Evolutionary conservation across 176 grass and related monocot species (phyloP).

Genomic region (Phoenix dactylifera): DNA sequence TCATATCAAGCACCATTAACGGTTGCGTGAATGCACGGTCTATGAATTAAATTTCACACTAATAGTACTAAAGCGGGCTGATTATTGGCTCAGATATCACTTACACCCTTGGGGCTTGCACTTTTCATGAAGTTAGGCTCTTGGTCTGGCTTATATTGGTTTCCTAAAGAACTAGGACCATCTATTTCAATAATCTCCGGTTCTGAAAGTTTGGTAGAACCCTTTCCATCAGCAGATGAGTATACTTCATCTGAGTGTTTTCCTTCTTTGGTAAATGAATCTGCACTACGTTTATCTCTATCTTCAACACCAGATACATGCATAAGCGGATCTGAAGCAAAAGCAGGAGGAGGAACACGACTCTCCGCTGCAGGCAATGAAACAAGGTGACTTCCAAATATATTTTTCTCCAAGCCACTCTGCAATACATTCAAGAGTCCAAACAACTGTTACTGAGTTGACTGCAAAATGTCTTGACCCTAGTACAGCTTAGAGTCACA

Average conservation of each 20-base stretch:
- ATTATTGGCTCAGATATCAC: constrained; percentile 8
- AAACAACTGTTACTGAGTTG: no score
- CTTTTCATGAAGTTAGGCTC: constrained; percentile 61
- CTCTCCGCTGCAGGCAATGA: constrained; percentile 49
- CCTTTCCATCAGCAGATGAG: constrained; percentile 26
- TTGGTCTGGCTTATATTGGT: constrained; percentile 48
- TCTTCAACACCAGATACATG: constrained; percentile 34
- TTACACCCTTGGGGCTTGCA: constrained; percentile 58
- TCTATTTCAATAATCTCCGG: constrained; percentile 96
- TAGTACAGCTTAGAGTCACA: no score
- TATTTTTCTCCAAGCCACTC: constrained; percentile 91
- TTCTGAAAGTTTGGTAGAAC: constrained; percentile 32
- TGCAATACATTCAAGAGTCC: constrained; percentile 27
- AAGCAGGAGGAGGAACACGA: constrained; percentile 47
- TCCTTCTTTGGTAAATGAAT: constrained; percentile 28
- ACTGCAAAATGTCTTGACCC: no score
- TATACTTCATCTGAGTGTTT: constrained; percentile 29
- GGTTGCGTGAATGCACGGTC: background rate
- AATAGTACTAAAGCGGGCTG: background rate
- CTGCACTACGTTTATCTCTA: constrained; percentile 31
- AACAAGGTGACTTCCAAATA: constrained; percentile 91
- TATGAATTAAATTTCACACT: no score
- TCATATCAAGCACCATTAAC: background rate
- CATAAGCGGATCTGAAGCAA: constrained; percentile 78
- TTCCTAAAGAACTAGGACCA: constrained; percentile 45